Evolutionary conservation across 495 filamentous ascomycete species (phyloP).

Genomic region (Hypoxylon fuscum): DNA sequence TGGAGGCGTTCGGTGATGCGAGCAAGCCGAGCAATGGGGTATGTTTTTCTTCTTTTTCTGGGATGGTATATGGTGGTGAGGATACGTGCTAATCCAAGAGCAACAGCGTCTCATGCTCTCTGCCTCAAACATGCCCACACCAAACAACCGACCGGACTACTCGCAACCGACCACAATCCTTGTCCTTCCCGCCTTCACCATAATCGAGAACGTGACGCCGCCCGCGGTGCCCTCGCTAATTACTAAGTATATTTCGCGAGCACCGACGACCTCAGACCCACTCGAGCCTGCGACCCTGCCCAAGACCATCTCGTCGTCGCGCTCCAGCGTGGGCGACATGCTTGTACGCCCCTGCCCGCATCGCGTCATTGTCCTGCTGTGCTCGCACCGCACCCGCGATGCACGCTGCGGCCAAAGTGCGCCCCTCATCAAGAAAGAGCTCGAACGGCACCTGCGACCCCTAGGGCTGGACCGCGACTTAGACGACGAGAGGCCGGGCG

Average conservation of each 20-base stretch:
- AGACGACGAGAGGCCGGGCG: slow-evolving; percentile 85
- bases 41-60: slow-evolving; percentile 44
- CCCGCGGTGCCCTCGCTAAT: slow-evolving; percentile 77
- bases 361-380: slow-evolving; percentile 86
- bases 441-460: slow-evolving; percentile 87
- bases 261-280: slow-evolving; percentile 79
- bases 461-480: slow-evolving; percentile 86
- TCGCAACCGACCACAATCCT: slow-evolving; percentile 80
- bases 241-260: slow-evolving; percentile 71
- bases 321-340: slow-evolving; percentile 59
- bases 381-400: slow-evolving; percentile 91
- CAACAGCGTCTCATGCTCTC: slow-evolving; percentile 85
- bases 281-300: slow-evolving; percentile 56
- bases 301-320: slow-evolving; percentile 64
- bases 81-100: slow-evolving; percentile 6
- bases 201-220: slow-evolving; percentile 88
- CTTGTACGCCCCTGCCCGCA: slow-evolving; percentile 78
- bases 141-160: slow-evolving; percentile 64
- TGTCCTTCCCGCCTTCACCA: slow-evolving; percentile 85
- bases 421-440: slow-evolving; percentile 83
- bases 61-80: neutral
- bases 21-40: slow-evolving; percentile 78
- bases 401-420: slow-evolving; percentile 94
- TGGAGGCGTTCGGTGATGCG: slow-evolving; percentile 82
- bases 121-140: slow-evolving; percentile 90